A percentile compares a stretch with the other conserved stretches of the same genome.
These are phyloP conservation scores for Tetrapyrgos nigripes DNA, from an alignment of 1,284 basidiomycete genomes.

Conservation along the genomic window DNA sequence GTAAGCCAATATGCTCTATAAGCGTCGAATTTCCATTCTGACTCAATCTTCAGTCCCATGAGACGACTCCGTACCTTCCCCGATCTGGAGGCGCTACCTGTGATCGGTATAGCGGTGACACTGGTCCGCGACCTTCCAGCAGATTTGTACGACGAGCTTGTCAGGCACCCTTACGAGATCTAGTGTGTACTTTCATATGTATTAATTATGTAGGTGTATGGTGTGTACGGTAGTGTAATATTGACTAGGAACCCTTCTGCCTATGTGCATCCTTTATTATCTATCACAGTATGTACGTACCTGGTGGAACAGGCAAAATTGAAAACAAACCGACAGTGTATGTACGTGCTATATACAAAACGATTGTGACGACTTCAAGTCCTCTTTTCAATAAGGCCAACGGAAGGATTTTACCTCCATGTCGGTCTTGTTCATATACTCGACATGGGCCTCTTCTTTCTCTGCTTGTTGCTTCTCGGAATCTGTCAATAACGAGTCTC, in stretches of 20 bases:
- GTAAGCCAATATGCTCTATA: constrained; percentile 46
- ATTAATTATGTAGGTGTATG: neutral
- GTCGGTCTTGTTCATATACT: neutral
- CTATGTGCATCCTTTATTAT: neutral
- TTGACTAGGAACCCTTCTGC: neutral
- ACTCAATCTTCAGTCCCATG: constrained; percentile 78
- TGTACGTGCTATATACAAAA: too few species aligned
- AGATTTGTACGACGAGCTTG: constrained; percentile 91
- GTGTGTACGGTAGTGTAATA: neutral
- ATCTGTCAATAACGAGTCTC: neutral
- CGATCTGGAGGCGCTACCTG: constrained; percentile 84
- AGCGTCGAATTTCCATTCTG: neutral
- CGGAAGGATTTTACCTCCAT: neutral
- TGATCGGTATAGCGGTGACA: constrained; percentile 92
- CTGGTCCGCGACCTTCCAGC: constrained; percentile 90
- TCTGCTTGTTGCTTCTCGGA: neutral
- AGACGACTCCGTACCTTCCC: constrained; percentile 94
- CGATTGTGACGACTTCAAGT: neutral
- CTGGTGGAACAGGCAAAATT: too few species aligned
- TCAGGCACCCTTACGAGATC: constrained; percentile 85
- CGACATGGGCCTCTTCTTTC: neutral
- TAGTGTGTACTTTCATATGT: too few species aligned
- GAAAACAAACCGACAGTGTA: too few species aligned
- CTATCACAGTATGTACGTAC: too few species aligned
- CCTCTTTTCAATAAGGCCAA: neutral